Conservation (phyloP, 73 alveolate species). For the Paramecium bursaria region DNA sequence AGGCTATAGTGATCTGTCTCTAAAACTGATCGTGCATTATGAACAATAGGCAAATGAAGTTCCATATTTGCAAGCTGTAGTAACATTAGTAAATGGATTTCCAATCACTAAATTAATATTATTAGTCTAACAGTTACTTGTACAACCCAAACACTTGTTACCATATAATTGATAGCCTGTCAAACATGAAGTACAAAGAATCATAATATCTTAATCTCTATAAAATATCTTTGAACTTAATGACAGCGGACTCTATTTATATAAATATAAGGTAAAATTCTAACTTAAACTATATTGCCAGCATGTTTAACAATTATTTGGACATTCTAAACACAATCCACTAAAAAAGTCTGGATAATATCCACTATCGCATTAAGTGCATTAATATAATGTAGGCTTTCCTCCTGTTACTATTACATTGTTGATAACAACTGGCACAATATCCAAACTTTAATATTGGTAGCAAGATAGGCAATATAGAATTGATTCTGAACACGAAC, state of each 20-base stretch:
- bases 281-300: conserved; percentile 55
- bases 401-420: not conserved
- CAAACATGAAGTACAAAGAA: conserved; percentile 6
- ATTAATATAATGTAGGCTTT: conserved; percentile 2
- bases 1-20: not conserved
- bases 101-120: not conserved
- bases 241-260: not conserved
- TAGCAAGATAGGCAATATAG: not conserved
- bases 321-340: conserved; percentile 8
- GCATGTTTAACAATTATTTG: conserved; percentile 11
- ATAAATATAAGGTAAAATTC: conserved; percentile 4
- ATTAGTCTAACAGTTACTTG: conserved; percentile 26
- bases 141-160: conserved; percentile 33
- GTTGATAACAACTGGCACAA: not conserved
- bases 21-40: not conserved
- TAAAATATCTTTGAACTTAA: not conserved
- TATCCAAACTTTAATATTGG: conserved; percentile 37
- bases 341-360: conserved; percentile 45
- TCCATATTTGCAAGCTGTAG: not conserved
- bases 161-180: conserved; percentile 1
- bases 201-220: not conserved
- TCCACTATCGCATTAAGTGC: conserved; percentile 12
- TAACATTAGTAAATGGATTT: too few species aligned
- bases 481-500: not conserved
- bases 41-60: conserved; percentile 42